Evolutionary conservation across 2,329 filamentous ascomycete species (phyloP), one percentile per base, ranked within the genome.

Genomic region (Fusarium sp.): DNA sequence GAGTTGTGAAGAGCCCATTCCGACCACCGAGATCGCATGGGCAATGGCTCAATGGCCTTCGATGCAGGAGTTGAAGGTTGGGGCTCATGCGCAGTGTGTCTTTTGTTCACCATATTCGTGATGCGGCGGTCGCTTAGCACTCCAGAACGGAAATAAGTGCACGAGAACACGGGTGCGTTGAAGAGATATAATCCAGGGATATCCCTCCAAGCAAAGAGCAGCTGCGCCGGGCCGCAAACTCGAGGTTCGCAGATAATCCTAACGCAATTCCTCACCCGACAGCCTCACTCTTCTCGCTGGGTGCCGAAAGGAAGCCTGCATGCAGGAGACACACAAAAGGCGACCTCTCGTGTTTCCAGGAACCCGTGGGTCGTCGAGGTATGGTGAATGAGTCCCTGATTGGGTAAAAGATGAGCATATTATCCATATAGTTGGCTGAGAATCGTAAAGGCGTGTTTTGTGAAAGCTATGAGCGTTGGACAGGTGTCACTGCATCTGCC

Each of bases 401-500:
- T 74, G 72, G 72, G 41, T 26, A 42, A 42, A 7, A 14, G 18
- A 34, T 54, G 38, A 61, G 52, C 57, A 34, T 18, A 50, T 63
- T 58, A 26, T 54, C 41, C 54, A 59, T 55, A 39, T 57, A 74
- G 68, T 74, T 76, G 73, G 74, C 57, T 45, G 50, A 70, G 45
- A 39, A 50, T 51, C 30, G 30, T 44, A 55, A 66, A 48, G 42
- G 32, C 51, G 41, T 52, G 30, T 60, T 62, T 55, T 70, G 61
- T 58, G 73, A 69, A 65, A 72, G 57, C 58, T 59, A 54, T 66
- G 50, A 75, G 68, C 50, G 61, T 66, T 59, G 67, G 52, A 74
- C 72, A 74, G 64, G 72, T 74, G 72, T 74, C 72, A 64, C 62
- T 70, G 62, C 56, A 73, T 62, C 63, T 64, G 55, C 74, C 74